Evolutionary conservation across 768 basidiomycete species (phyloP).

Genomic region (Stropharia rugosoannulata): DNA sequence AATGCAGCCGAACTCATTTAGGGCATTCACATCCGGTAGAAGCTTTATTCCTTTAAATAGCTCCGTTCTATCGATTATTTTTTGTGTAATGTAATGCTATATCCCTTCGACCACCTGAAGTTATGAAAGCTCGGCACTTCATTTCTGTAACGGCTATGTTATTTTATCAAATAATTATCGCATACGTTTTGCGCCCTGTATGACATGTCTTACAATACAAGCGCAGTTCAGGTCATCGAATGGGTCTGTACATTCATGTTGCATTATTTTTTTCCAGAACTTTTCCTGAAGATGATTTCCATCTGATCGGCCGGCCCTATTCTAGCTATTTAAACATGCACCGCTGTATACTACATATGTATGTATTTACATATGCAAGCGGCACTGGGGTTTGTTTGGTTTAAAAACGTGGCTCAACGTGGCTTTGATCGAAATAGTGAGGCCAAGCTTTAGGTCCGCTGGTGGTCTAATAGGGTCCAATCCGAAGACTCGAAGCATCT

Average conservation of each 20-base stretch:
- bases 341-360: background rate
- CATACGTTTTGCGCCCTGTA: background rate
- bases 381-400: background rate
- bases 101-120: background rate
- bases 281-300: too few species aligned
- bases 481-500: background rate
- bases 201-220: too few species aligned
- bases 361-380: background rate
- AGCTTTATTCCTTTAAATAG: constrained; percentile 3
- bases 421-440: constrained; percentile 11
- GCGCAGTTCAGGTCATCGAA: too few species aligned
- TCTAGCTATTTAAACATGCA: too few species aligned
- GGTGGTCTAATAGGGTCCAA: background rate
- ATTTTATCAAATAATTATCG: background rate
- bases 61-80: constrained; percentile 4
- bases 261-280: too few species aligned
- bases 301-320: too few species aligned
- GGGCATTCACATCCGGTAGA: constrained; percentile 14
- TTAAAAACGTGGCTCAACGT: background rate
- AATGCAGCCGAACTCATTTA: constrained; percentile 97
- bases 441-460: constrained; percentile 9
- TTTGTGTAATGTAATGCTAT: constrained; percentile 19
- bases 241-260: too few species aligned
- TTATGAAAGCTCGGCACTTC: background rate
- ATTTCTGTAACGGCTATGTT: background rate